Evolutionary conservation across 345 rosid genomes (phyloP), one percentile per base, ranked within the genome.

Genomic region (Salix caprea): DNA sequence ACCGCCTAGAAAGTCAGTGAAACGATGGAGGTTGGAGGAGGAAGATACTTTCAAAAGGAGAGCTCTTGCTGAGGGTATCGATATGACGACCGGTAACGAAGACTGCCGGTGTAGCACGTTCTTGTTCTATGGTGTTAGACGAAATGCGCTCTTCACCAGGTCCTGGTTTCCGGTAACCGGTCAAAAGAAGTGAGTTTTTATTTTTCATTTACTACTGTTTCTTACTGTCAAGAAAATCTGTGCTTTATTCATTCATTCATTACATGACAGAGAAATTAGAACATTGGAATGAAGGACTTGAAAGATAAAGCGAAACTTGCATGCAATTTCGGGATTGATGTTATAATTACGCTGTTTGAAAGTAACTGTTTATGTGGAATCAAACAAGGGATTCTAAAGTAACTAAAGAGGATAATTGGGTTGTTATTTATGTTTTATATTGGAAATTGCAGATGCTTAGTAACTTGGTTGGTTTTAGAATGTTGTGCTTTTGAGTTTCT

Each of bases 21-120:
- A 79, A 84, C 77, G 90, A 82, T 23, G 78, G 68, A 85, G 81
- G 46, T 82, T 83, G 34, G 99, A 96, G 73, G 98, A 96, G 89
- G 99, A 93, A 83, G 99, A 96, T 37, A 93, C 97, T 42, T 78
- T 86, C 65, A 82, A 89, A 71, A 81, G 98, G 85, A 88, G 99
- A 60, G 85, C 94, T 3, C 89, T 96, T 24, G 98, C 99, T 0
- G 96, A 93, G 85, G 87, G 54, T 24, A 65, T 93, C 66, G 91
- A 87, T 58, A 88, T 88, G 90, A 83, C 74, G 69, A 71, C 76
- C 74, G 89, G 74, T 65, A 86, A 81, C 60, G 90, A 80, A 1
- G 90, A 80, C 34, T 77, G 71, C 83, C 87, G 89, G 23, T 79
- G 89, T 85, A 83, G 46, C 54, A 88, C 93, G 67, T 93, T 77